Conservation (phyloP, 169 alveolate species). For the Cryptosporidium sp. region DNA sequence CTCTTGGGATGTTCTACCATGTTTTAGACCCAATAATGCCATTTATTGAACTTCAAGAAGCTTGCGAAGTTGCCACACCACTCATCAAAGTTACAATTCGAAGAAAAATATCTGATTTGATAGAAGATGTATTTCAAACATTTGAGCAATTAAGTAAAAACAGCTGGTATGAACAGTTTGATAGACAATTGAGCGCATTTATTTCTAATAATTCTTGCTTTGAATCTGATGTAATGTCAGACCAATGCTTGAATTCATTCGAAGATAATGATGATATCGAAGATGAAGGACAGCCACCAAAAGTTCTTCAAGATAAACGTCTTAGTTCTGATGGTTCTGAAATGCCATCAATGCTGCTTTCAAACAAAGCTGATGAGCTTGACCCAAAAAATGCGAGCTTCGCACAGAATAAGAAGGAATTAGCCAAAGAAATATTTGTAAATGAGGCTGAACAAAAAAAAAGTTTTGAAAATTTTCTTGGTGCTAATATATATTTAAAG, state of each 20-base stretch:
- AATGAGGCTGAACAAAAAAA: not conserved
- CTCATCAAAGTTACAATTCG: slow-evolving; percentile 6
- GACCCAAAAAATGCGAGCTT: not conserved
- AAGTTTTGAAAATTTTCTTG: slow-evolving; percentile 6
- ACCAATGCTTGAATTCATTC: not conserved
- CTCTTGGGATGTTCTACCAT: slow-evolving; percentile 50
- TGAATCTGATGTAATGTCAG: slow-evolving; percentile 2
- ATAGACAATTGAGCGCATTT: slow-evolving; percentile 1
- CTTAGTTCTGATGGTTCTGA: not conserved
- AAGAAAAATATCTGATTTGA: slow-evolving; percentile 21
- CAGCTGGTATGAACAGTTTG: slow-evolving; percentile 46
- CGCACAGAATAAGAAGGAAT: not conserved
- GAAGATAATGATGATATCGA: slow-evolving; percentile 23
- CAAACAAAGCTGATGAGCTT: not conserved
- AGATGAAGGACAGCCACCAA: slow-evolving; percentile 18
- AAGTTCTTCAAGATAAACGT: not conserved
- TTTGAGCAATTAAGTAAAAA: slow-evolving; percentile 31
- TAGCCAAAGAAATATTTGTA: not conserved
- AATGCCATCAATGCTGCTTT: not conserved
- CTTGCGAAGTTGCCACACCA: slow-evolving; percentile 63
- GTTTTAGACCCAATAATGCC: slow-evolving; percentile 64
- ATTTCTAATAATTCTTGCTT: not conserved
- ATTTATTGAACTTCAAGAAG: slow-evolving; percentile 61
- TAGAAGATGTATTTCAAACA: slow-evolving; percentile 26
- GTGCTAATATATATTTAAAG: not conserved